Base-by-base conservation (phyloP, 1,139 yeast genomes). In the Pichia sp. region DNA sequence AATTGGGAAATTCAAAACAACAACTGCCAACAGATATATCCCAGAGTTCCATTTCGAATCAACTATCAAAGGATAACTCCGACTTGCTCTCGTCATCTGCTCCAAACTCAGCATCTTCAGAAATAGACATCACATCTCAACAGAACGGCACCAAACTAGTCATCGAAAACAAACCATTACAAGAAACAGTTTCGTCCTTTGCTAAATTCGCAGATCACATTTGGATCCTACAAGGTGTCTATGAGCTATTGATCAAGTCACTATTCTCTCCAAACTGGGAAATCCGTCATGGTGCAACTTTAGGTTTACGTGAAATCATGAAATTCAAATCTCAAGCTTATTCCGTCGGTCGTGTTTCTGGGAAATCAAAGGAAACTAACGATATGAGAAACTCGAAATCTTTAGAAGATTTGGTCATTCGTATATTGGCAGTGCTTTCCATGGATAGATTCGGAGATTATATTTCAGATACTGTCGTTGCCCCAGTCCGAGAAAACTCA, bases 161-260 rank as follows among this genome's bases (percentile, higher is more conserved):
- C 50, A 81, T 93, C 33, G 98, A 93, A 65, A 82, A 85, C 44
- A 81, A 81, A 60, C 79, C 80, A 1, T 68, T 89, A 11, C 82
- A 89, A 9, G 85, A 84, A 58, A 91, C 88, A 55, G 42, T 50
- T 20, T 46, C 53, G 6, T 50, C 53, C 9, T 50, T 50, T 42
- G 81, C 86, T 34, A 81, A 83, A 45, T 86, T 83, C 9, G 82
- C 87, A 0, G 93, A 90, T 5, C 72, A 84, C 42, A 85, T 88
- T 1, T 94, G 99, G 98, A 96, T 90, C 49, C 88, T 91, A 58
- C 97, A 91, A 71, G 96, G 97, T n/a, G 84, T 93, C n/a, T 90
- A 85, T 61, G 97, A 90, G 61, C 69, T 91, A 30, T 67, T 94
- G 38, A 71, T 89, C 53, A 81, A 81, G 38, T 96, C 91, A 59